These are phyloP conservation scores for Acanthamoeba castellanii DNA, from an alignment of 208 protist genomes.

Conservation along the genomic window DNA sequence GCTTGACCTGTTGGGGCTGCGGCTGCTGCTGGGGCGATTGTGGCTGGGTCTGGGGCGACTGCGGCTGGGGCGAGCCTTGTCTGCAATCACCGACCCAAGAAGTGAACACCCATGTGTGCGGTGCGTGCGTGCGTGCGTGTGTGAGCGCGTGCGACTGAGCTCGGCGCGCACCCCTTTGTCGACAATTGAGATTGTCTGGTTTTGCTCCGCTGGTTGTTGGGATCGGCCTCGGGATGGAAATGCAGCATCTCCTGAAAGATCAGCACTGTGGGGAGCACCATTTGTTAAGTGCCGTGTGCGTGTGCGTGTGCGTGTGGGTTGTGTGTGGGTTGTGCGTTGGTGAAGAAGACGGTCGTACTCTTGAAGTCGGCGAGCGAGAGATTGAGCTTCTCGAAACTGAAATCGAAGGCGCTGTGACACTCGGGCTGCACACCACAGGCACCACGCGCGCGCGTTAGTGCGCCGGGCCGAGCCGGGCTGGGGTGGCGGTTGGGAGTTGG, in stretches of 20 bases:
- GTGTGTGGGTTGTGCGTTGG: too few relatives aligned
- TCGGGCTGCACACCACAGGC: not conserved
- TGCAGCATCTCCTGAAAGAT: slow-evolving; percentile 52
- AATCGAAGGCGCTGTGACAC: slow-evolving; percentile 60
- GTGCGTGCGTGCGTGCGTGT: too few relatives aligned
- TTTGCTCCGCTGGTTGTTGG: not conserved
- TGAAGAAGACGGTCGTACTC: not conserved
- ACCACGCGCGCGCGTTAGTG: too few relatives aligned
- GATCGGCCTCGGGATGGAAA: slow-evolving; percentile 44
- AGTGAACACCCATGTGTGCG: too few relatives aligned
- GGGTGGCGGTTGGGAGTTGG: too few relatives aligned
- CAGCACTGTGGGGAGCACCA: not conserved
- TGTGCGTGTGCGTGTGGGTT: too few relatives aligned
- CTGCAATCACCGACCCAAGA: too few relatives aligned
- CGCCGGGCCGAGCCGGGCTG: too few relatives aligned
- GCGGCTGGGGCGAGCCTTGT: not conserved
- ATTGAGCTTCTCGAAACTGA: slow-evolving; percentile 62
- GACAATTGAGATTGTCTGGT: not conserved
- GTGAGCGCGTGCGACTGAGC: too few relatives aligned
- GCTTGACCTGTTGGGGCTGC: not conserved
- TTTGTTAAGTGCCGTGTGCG: too few relatives aligned
- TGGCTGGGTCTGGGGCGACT: not conserved
- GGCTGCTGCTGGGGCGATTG: not conserved
- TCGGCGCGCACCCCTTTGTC: not conserved
- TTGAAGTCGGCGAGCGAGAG: slow-evolving; percentile 5